Percentiles rank a stretch among this genome's conserved stretches.
Conservation (phyloP, 2,329 filamentous ascomycete species). For the Ilyonectria destructans region DNA sequence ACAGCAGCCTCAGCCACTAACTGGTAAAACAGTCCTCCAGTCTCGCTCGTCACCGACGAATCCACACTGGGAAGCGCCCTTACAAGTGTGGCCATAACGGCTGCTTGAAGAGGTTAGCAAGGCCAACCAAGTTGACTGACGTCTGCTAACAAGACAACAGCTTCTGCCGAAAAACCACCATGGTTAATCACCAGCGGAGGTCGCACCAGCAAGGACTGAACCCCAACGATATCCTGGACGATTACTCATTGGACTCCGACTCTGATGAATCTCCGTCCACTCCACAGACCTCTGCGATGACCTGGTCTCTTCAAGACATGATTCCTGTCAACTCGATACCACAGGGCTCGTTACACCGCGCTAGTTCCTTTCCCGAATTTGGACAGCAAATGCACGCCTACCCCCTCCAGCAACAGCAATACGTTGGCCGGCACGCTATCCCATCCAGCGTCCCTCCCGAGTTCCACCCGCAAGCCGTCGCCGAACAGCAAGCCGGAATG, state of each 20-base stretch:
- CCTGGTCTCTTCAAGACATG: constrained; percentile 66
- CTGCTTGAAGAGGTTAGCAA: constrained; percentile 72
- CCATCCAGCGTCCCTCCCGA: constrained; percentile 60
- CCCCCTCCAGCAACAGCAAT: constrained; percentile 61
- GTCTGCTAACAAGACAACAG: constrained; percentile 57
- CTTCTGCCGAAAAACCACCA: constrained; percentile 81
- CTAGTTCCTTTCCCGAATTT: constrained; percentile 70
- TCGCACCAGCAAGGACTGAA: constrained; percentile 74
- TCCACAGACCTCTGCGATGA: constrained; percentile 67
- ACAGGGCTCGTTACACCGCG: constrained; percentile 63
- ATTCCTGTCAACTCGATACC: constrained; percentile 57
- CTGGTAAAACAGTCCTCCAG: constrained; percentile 70
- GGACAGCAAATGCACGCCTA: constrained; percentile 62
- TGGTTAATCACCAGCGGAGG: constrained; percentile 77
- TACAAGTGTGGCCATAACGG: constrained; percentile 75
- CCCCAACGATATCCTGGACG: constrained; percentile 68
- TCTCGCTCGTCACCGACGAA: constrained; percentile 76
- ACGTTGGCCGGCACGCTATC: constrained; percentile 65
- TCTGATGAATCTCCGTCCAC: constrained; percentile 73
- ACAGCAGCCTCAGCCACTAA: constrained; percentile 26
- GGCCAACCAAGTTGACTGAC: neutral
- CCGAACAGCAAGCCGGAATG: constrained; percentile 62
- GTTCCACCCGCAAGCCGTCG: constrained; percentile 60
- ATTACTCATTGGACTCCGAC: constrained; percentile 71
- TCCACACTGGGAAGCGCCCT: constrained; percentile 77